Evolutionary conservation across 352 stramenopile species (phyloP), one percentile per base, ranked within the genome.

Genomic region (Phytophthora nicotianae): DNA sequence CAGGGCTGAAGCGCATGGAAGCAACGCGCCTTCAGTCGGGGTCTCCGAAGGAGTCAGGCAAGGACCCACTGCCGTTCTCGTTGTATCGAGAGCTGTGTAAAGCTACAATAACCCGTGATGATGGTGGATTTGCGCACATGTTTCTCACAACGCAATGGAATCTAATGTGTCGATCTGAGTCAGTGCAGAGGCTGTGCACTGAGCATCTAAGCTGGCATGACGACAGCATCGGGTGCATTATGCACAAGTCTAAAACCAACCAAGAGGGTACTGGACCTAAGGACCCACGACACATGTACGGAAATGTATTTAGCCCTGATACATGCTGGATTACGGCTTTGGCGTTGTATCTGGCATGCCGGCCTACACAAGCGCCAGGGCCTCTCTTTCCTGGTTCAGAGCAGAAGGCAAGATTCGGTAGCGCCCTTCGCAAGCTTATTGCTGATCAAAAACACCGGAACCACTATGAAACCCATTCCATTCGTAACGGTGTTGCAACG

Each of bases 331-430:
- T n/a, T n/a, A n/a, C n/a, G n/a, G n/a, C n/a, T n/a, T n/a, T n/a
- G n/a, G n/a, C n/a, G n/a, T n/a, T n/a, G n/a, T n/a, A n/a, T n/a
- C n/a, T n/a, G n/a, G n/a, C n/a, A n/a, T n/a, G n/a, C n/a, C n/a
- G n/a, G n/a, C n/a, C n/a, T n/a, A n/a, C n/a, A n/a, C 47, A 54
- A 10, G 1, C 9, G 41, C 13, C 38, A 17, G 40, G 40, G 6
- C 26, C 41, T 16, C 42, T 65, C 0, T 58, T 58, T 40, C 38
- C 58, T 23, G 41, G 58, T 9, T 52, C 29, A 0, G 13, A 57
- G 11, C 47, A 64, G 29, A 64, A 52, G 8, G 17, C 42, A 3
- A 21, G 41, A 23, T 46, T 45, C 24, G 38, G 38, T 1, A 45
- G 3, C 11, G 13, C 13, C 10, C n/a, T 45, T 3, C 38, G 16